Percentiles rank a stretch among this genome's conserved stretches.
These are phyloP conservation scores for Neofusicoccum umdonicola DNA, from an alignment of 2,329 filamentous ascomycete genomes.

Conservation along the genomic window DNA sequence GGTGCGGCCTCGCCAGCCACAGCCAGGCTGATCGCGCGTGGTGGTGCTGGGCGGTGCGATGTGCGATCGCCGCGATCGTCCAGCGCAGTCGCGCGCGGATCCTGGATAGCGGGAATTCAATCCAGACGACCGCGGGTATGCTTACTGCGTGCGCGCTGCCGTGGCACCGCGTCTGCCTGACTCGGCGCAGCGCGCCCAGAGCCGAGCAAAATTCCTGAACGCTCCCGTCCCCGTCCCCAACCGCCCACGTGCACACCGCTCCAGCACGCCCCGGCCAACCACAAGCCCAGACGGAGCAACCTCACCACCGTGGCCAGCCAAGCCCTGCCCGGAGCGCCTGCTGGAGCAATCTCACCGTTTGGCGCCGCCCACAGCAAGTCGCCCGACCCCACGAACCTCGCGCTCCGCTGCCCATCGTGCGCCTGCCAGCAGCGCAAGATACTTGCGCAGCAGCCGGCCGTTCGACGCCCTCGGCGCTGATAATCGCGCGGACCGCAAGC, in stretches of 20 bases:
- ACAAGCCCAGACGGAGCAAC: not conserved
- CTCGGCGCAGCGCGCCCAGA: not conserved
- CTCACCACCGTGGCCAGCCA: not conserved
- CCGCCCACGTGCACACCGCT: conserved; percentile 11
- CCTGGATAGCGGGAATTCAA: conserved; percentile 2
- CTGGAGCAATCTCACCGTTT: not conserved
- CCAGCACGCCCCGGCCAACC: conserved; percentile 3
- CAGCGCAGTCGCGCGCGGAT: not conserved
- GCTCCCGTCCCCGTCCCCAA: not conserved
- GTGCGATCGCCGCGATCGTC: conserved; percentile 9
- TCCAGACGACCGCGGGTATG: not conserved
- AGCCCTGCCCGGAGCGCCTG: conserved; percentile 4
- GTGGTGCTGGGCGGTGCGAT: not conserved
- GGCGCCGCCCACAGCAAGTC: not conserved
- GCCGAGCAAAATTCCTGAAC: not conserved
- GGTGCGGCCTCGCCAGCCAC: not conserved
- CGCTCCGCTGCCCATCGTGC: not conserved
- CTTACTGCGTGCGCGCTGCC: too few relatives aligned
- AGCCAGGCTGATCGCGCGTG: not conserved
- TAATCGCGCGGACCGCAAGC: conserved; percentile 11
- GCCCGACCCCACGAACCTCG: not conserved
- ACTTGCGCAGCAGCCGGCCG: not conserved
- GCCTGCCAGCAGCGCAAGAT: not conserved
- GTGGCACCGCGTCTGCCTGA: too few relatives aligned
- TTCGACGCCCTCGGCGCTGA: not conserved